Evolutionary conservation across 345 rosid genomes (phyloP).

Genomic region (Lenwebbia sp.): DNA sequence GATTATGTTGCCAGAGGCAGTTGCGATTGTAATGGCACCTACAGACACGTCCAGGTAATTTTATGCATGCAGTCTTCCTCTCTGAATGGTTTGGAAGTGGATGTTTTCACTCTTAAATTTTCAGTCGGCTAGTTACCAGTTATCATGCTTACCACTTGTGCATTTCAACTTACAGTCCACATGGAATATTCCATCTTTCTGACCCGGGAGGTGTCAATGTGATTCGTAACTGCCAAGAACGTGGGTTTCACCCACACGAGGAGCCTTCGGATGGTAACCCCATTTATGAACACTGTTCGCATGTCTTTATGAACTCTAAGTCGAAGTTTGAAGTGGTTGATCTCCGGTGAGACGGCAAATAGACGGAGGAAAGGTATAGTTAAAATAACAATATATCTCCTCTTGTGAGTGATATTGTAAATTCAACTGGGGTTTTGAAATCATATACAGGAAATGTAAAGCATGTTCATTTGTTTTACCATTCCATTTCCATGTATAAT

Average conservation of each 20-base stretch:
- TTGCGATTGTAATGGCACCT: constrained; percentile 97
- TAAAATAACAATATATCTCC: neutral
- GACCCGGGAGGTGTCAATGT: constrained; percentile 86
- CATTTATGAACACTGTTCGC: constrained; percentile 91
- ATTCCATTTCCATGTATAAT: neutral
- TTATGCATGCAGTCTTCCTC: neutral
- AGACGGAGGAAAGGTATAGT: neutral
- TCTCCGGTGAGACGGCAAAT: constrained; percentile 44
- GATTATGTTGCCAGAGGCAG: constrained; percentile 94
- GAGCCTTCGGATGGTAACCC: constrained; percentile 72
- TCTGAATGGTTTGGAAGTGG: neutral
- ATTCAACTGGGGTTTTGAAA: neutral
- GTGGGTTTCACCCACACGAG: constrained; percentile 98
- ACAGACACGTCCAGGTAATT: constrained; percentile 63
- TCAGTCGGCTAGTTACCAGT: neutral
- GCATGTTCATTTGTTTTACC: neutral
- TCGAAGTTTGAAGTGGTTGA: constrained; percentile 64
- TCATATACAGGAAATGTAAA: neutral
- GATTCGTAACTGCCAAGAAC: constrained; percentile 84
- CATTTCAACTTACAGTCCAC: constrained; percentile 40
- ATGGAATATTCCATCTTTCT: constrained; percentile 90
- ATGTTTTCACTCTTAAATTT: neutral
- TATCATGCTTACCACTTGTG: neutral
- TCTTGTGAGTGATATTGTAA: neutral
- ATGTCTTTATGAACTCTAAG: constrained; percentile 71